These are phyloP conservation scores for Gautieria morchelliformis DNA, from an alignment of 768 basidiomycete genomes.

Conservation along the genomic window DNA sequence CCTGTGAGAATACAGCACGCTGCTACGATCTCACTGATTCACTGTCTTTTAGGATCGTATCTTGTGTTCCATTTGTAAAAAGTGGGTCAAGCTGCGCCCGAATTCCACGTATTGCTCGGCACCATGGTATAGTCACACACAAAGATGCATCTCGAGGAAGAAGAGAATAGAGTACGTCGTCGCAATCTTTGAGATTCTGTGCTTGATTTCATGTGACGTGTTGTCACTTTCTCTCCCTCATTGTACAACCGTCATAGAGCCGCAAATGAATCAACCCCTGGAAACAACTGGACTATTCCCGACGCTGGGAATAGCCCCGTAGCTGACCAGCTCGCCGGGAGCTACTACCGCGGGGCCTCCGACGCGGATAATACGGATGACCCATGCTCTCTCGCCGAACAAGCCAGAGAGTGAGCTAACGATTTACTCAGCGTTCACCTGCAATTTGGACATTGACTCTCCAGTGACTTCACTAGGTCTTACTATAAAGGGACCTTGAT, in stretches of 20 bases:
- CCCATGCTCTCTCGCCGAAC: too few relatives aligned
- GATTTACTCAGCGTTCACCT: too few relatives aligned
- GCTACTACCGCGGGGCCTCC: too few relatives aligned
- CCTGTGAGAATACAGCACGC: slow-evolving; percentile 13
- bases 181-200: background rate
- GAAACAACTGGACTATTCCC: too few relatives aligned
- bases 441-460: too few relatives aligned
- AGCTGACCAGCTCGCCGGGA: too few relatives aligned
- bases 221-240: background rate
- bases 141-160: slow-evolving; percentile 56
- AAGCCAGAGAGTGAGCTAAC: too few relatives aligned
- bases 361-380: too few relatives aligned
- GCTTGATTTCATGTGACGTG: background rate
- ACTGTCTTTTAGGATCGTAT: slow-evolving; percentile 26
- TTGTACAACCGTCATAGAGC: background rate
- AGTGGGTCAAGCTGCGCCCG: slow-evolving; percentile 58
- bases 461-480: background rate
- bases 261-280: too few relatives aligned
- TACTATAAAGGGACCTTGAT: background rate
- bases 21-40: background rate
- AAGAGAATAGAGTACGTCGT: background rate
- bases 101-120: slow-evolving; percentile 70
- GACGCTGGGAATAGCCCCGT: too few relatives aligned
- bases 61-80: slow-evolving; percentile 51
- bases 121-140: slow-evolving; percentile 72